phyloP scores from a whole-genome alignment of 495 filamentous ascomycete genomes.

The Clavariopsis aquatica region DNA sequence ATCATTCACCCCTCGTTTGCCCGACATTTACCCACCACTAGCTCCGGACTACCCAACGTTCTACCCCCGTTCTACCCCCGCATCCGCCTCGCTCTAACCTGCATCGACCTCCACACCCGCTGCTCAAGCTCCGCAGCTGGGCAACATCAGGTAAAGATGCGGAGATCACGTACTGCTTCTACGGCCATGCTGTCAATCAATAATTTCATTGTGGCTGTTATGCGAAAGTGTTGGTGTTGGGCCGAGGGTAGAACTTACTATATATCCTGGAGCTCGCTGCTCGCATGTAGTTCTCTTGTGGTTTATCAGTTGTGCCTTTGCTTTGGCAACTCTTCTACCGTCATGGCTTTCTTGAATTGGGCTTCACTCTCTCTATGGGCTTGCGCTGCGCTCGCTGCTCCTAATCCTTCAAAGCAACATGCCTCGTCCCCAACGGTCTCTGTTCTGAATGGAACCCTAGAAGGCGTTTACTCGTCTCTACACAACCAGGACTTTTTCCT shows the following conservation, averaged over 20 bases:
- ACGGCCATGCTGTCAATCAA: not conserved
- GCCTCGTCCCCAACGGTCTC: constrained; percentile 31
- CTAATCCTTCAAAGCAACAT: not conserved
- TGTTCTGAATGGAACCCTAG: constrained; percentile 43
- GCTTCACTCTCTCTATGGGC: constrained; percentile 9
- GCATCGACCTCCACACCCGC: constrained; percentile 1
- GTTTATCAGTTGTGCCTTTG: not conserved
- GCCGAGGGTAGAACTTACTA: not conserved
- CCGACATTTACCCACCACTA: constrained; percentile 7
- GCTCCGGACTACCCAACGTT: not conserved
- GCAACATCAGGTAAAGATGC: not conserved
- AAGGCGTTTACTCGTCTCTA: constrained; percentile 32
- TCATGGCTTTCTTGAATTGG: constrained; percentile 12
- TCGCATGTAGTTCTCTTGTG: not conserved
- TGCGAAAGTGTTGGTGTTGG: not conserved
- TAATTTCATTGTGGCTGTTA: not conserved
- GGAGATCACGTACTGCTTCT: not conserved
- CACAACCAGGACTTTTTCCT: constrained; percentile 52
- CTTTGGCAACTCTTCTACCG: not conserved
- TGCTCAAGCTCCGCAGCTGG: not conserved
- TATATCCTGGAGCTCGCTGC: not conserved
- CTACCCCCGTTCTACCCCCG: not conserved
- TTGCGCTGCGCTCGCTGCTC: constrained; percentile 7
- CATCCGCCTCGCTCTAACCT: constrained; percentile 6
- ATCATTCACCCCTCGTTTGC: not conserved